A percentile compares a stretch with the other conserved stretches of the same genome.
These are phyloP conservation scores for Globisporangium paroecandrum DNA, from an alignment of 352 stramenopile species.

Conservation along the genomic window DNA sequence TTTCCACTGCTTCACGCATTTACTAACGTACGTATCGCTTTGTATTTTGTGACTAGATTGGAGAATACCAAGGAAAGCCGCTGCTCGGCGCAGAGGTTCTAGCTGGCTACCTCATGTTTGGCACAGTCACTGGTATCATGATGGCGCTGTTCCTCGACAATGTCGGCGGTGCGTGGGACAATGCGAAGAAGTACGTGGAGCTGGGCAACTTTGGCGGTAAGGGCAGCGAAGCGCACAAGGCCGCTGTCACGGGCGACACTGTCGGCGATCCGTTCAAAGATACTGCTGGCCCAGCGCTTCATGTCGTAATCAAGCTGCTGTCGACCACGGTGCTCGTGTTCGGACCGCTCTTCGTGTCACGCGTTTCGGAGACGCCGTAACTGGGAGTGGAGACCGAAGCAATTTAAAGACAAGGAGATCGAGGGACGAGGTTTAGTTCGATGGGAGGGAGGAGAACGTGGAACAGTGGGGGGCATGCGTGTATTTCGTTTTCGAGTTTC, in stretches of 20 bases:
- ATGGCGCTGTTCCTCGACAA: conserved; percentile 98
- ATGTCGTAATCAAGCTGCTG: conserved; percentile 98
- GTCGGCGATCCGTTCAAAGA: conserved; percentile 98
- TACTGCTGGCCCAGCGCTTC: conserved; percentile 94
- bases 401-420: background rate
- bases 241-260: conserved; percentile 96
- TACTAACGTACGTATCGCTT: background rate
- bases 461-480: conserved; percentile 7
- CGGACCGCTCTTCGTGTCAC: conserved; percentile 89
- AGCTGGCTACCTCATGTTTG: conserved; percentile 94
- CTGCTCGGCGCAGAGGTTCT: conserved; percentile 91
- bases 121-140: conserved; percentile 95
- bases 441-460: background rate
- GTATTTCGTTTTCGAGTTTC: conserved; percentile 22
- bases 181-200: conserved; percentile 99
- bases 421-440: background rate
- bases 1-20: background rate
- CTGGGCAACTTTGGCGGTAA: conserved; percentile 93
- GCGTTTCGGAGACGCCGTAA: conserved; percentile 23
- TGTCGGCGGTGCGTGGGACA: conserved; percentile 97
- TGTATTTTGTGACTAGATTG: conserved; percentile 43
- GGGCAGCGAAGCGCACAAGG: conserved; percentile 96
- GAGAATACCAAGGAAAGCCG: conserved; percentile 71
- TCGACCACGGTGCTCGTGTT: conserved; percentile 93
- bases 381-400: background rate